phyloP scores from a whole-genome alignment of 106 monocot genomes.

The Amphibolis antarctica region DNA sequence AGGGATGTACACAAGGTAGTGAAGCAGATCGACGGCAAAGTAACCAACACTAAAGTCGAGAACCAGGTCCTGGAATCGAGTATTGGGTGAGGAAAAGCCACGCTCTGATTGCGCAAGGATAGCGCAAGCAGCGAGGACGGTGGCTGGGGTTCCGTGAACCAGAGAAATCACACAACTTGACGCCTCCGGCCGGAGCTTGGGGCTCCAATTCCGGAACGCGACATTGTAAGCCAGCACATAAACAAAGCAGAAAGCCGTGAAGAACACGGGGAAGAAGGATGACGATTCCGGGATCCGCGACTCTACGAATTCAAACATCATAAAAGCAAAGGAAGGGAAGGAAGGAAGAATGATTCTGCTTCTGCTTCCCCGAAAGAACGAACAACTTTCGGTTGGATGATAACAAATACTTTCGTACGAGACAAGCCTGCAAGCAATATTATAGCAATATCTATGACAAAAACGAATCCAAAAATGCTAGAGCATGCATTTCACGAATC shows the following conservation, averaged over 20 bases:
- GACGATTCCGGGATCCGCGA: constrained; percentile 7
- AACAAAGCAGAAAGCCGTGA: constrained; percentile 36
- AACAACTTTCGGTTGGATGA: too few species aligned
- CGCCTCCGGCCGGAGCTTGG: constrained; percentile 53
- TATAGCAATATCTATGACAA: too few species aligned
- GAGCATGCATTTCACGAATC: too few species aligned
- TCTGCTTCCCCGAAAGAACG: too few species aligned
- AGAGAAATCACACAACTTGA: constrained; percentile 79
- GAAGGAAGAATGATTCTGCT: too few species aligned
- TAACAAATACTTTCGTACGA: too few species aligned
- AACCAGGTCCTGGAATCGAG: constrained; percentile 41
- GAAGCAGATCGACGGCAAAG: constrained; percentile 74
- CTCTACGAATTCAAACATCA: constrained; percentile 22
- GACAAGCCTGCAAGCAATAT: too few species aligned
- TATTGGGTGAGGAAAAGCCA: constrained; percentile 48
- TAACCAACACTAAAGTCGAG: constrained; percentile 90
- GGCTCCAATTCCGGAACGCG: constrained; percentile 68
- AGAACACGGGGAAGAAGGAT: constrained; percentile 42
- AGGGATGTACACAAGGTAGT: constrained; percentile 61
- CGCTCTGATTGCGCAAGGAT: constrained; percentile 15
- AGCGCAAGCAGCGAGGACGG: constrained; percentile 36
- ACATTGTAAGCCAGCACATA: constrained; percentile 47
- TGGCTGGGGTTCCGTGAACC: constrained; percentile 67
- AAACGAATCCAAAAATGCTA: too few species aligned
- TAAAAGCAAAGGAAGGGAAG: neutral